phyloP scores from a whole-genome alignment of 257 asterid species.

The Echium plantagineum region DNA sequence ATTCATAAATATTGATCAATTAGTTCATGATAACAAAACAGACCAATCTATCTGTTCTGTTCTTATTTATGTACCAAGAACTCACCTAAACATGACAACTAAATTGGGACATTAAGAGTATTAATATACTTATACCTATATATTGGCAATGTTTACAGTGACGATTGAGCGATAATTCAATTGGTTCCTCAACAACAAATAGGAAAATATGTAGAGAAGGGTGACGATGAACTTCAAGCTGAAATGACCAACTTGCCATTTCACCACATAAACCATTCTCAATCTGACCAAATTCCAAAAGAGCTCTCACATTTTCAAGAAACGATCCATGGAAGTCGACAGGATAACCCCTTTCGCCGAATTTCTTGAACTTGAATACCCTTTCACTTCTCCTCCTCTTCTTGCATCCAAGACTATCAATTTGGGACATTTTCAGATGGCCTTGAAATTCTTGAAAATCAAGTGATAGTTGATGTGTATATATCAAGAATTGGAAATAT shows the following conservation, averaged over 20 bases:
- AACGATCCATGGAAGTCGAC: conserved; percentile 55
- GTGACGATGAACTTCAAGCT: conserved; percentile 71
- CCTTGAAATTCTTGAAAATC: not conserved
- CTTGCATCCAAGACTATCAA: conserved; percentile 46
- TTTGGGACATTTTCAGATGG: conserved; percentile 33
- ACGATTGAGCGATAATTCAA: conserved; percentile 44
- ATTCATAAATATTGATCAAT: too few relatives aligned
- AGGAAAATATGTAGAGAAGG: conserved; percentile 47
- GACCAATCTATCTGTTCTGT: not conserved
- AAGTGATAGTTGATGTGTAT: not conserved
- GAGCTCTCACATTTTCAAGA: conserved; percentile 50
- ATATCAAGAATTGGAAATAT: conserved; percentile 1
- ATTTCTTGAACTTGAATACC: conserved; percentile 68
- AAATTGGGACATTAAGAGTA: too few relatives aligned
- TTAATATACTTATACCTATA: conserved; percentile 35
- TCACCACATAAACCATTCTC: conserved; percentile 43
- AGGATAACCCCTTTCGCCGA: conserved; percentile 74
- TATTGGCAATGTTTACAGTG: conserved; percentile 81
- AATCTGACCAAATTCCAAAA: conserved; percentile 55
- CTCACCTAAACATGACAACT: not conserved
- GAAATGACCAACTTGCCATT: conserved; percentile 70
- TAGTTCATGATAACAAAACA: not conserved
- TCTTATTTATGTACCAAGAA: not conserved
- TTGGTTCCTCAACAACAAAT: conserved; percentile 73
- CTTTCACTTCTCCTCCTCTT: conserved; percentile 75